Evolutionary conservation across 805 yeast genomes (phyloP).

Genomic region (Candida oleophila): DNA sequence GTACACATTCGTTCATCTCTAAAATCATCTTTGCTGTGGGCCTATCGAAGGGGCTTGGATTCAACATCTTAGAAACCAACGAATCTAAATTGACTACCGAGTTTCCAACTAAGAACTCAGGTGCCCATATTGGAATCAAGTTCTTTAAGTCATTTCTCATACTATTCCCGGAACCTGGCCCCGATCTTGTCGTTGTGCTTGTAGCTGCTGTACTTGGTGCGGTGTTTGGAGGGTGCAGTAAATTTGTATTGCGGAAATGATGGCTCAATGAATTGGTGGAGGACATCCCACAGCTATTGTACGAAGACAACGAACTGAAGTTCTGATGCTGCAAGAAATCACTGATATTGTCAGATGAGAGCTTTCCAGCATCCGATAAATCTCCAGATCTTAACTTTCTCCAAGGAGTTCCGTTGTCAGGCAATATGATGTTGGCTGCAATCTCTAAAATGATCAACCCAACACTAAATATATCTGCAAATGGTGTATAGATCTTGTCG

Average conservation of each 20-base stretch:
- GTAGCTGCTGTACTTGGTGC: conserved; percentile 1
- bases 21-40: conserved; percentile 80
- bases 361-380: conserved; percentile 87
- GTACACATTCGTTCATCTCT: conserved; percentile 65
- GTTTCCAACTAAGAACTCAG: conserved; percentile 69
- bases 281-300: conserved; percentile 19
- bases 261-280: conserved; percentile 7
- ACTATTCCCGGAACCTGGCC: conserved; percentile 2
- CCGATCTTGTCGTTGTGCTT: not conserved
- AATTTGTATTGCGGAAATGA: conserved; percentile 3
- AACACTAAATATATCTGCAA: conserved; percentile 93
- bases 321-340: conserved; percentile 40
- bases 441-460: conserved; percentile 92
- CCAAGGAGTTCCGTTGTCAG: conserved; percentile 97
- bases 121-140: conserved; percentile 80
- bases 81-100: conserved; percentile 61
- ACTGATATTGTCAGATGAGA: conserved; percentile 52
- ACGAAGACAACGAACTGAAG: conserved; percentile 32
- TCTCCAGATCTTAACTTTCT: conserved; percentile 94
- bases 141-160: conserved; percentile 21
- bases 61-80: conserved; percentile 84
- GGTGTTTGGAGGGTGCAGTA: conserved; percentile 5
- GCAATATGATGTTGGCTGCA: conserved; percentile 92
- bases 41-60: conserved; percentile 75
- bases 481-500: conserved; percentile 77